Evolutionary conservation across 495 filamentous ascomycete species (phyloP).

Genomic region (Tuber magnatum): DNA sequence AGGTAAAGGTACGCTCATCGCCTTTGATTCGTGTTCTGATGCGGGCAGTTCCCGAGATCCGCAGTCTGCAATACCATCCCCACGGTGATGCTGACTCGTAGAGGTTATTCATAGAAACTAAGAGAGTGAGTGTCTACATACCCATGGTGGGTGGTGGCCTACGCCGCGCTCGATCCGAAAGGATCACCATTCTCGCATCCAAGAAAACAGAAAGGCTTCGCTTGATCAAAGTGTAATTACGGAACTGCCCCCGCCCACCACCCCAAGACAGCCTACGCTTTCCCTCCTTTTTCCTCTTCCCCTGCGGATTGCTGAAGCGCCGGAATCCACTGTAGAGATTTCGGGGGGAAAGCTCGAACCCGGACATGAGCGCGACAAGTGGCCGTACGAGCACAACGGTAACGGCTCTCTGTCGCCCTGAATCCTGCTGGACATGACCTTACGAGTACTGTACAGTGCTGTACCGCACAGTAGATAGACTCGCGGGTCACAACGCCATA

Average conservation of each 20-base stretch:
- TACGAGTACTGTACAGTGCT: neutral
- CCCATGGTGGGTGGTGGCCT: neutral
- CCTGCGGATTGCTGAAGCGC: neutral
- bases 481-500: neutral
- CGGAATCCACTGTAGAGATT: neutral
- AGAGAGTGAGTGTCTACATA: neutral
- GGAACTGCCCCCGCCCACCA: neutral
- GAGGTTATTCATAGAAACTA: neutral
- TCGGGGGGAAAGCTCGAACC: neutral
- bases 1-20: neutral
- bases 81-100: neutral
- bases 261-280: neutral
- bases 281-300: neutral
- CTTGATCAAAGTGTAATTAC: neutral
- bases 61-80: neutral
- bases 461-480: neutral
- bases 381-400: neutral
- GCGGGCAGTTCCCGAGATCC: neutral
- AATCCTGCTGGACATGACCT: too few species aligned
- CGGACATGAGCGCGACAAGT: neutral
- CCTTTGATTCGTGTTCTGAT: neutral
- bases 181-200: neutral
- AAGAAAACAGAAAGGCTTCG: neutral
- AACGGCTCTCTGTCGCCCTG: neutral
- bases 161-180: neutral